These are phyloP conservation scores for Ustilago xerochloae DNA, from an alignment of 1,284 basidiomycete genomes.

Conservation along the genomic window DNA sequence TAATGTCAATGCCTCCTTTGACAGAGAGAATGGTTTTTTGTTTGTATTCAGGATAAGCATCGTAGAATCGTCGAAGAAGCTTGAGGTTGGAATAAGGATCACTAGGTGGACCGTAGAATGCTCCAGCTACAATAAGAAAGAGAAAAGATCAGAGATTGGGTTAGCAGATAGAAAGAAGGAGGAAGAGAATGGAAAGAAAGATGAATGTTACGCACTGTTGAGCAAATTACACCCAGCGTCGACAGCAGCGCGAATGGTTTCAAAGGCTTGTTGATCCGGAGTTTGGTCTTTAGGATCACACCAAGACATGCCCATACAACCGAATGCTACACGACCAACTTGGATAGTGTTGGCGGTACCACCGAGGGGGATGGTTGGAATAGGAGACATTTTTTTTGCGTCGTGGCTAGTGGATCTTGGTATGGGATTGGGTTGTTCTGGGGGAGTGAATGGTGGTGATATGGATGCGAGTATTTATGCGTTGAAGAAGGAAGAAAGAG, in stretches of 20 bases:
- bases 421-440: neutral
- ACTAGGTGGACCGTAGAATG: constrained; percentile 70
- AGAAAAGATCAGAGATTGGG: neutral
- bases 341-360: constrained; percentile 41
- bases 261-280: constrained; percentile 74
- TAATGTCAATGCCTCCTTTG: constrained; percentile 70
- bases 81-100: constrained; percentile 70
- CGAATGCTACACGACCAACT: constrained; percentile 55
- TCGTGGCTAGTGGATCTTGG: neutral
- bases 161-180: neutral
- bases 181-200: too few species aligned
- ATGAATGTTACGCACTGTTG: too few species aligned
- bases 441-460: neutral
- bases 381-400: constrained; percentile 59
- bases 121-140: constrained; percentile 51
- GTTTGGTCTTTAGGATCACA: constrained; percentile 39
- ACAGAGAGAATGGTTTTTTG: constrained; percentile 72
- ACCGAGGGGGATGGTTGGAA: constrained; percentile 39
- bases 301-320: constrained; percentile 60
- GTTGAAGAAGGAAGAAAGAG: too few species aligned
- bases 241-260: constrained; percentile 74
- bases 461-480: too few species aligned
- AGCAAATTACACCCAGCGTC: constrained; percentile 72
- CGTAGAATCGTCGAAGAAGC: constrained; percentile 71
- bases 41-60: constrained; percentile 73